phyloP scores from a whole-genome alignment of 2,329 filamentous ascomycete species.

The Paracoccidioides brasiliensis region DNA sequence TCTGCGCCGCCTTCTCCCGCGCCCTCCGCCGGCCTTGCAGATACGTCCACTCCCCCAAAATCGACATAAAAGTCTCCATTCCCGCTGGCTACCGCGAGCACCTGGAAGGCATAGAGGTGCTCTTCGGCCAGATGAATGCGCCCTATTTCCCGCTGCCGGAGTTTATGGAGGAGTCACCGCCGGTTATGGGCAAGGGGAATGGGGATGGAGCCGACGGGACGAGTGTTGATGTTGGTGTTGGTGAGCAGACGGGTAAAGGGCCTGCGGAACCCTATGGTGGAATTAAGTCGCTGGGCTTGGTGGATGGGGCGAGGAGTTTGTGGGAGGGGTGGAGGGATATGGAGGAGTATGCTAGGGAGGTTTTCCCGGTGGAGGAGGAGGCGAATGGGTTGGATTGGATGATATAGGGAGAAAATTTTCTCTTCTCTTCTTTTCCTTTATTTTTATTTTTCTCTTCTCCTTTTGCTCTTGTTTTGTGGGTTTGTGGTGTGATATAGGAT shows the following conservation, averaged over 20 bases:
- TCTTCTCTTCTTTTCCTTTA: no score
- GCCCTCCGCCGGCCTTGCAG: conserved; percentile 65
- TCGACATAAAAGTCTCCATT: conserved; percentile 74
- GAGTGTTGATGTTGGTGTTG: no score
- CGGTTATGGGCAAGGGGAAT: neutral
- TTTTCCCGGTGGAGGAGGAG: conserved; percentile 87
- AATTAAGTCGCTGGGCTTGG: conserved; percentile 51
- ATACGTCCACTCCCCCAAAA: conserved; percentile 59
- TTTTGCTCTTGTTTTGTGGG: no score
- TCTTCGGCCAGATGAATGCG: conserved; percentile 46
- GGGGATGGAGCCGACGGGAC: conserved; percentile 5
- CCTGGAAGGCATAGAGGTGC: conserved; percentile 51
- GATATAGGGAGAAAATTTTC: conserved; percentile 26
- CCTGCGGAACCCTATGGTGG: conserved; percentile 41
- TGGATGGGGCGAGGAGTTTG: conserved; percentile 61
- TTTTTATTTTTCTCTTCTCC: no score
- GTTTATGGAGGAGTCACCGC: conserved; percentile 21
- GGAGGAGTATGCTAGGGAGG: conserved; percentile 88
- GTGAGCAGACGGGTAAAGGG: conserved; percentile 22
- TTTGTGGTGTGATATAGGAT: no score
- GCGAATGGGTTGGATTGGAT: conserved; percentile 94
- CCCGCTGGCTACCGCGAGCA: conserved; percentile 82
- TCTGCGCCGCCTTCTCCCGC: conserved; percentile 64
- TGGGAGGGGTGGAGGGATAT: conserved; percentile 88
- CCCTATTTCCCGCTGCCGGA: conserved; percentile 53